Base-by-base conservation (phyloP, 169 alveolate genomes). In the Besnoitia besnoiti region DNA sequence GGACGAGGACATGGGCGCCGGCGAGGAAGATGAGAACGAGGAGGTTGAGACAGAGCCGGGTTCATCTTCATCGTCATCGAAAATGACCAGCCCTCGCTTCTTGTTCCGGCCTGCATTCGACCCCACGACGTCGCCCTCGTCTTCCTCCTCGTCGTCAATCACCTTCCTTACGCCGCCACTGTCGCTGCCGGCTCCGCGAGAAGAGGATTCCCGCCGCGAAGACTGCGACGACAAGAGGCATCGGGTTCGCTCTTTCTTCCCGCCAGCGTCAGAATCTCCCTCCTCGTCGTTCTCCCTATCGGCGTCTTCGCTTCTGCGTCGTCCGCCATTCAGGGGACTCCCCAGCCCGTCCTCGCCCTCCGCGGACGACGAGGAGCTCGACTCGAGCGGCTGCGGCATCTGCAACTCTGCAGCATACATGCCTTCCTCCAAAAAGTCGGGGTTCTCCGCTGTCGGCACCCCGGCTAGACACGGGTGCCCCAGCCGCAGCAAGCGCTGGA, bases 361-460 rank as follows among this genome's bases (percentile, higher is more conserved):
- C 76, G 73, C 30, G 85, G 82, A n/a, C 42, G 85, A 49, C 61
- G 85, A 82, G 42, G 92, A 67, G 67, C 89, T 75, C 90, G 77
- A 24, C 62, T 77, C 80, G 24, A 47, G 79, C 94, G n/a, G 87
- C 92, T 89, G 89, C 30, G 93, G 92, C 90, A 90, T 82, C 62
- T 77, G 91, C 59, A 51, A 73, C 67, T 92, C 93, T 10, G 93
- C 93, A n/a, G 93, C 76, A 21, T 49, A 90, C 59, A 90, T 76
- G 47, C 93, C 90, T 35, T 90, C 93, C 76, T 80, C 85, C 30
- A 90, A 44, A 33, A 59, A 90, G 59, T 85, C 49, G 27, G 85
- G 89, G 16, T 90, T 90, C 24, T 55, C 73, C 12, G 90, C 93
- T 8, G 93, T 59, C 7, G 85, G 77, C 85, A 90, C 37, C 10